A percentile compares a stretch with the other conserved stretches of the same genome.
These are phyloP conservation scores for Megacollybia marginata DNA, from an alignment of 768 basidiomycete species.

Conservation along the genomic window DNA sequence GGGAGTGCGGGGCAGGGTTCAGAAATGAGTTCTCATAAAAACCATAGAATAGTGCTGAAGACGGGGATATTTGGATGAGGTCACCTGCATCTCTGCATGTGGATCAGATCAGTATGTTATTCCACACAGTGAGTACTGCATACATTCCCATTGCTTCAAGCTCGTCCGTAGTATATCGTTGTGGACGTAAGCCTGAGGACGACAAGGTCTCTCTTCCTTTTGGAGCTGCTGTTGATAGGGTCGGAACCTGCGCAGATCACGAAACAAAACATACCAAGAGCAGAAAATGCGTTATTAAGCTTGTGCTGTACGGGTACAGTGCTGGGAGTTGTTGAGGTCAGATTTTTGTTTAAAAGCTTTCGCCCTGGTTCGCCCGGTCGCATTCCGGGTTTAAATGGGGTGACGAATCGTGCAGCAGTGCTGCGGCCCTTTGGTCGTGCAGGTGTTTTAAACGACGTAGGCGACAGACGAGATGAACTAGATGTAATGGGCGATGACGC, in stretches of 20 bases:
- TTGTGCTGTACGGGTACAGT: background rate
- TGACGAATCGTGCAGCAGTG: constrained; percentile 41
- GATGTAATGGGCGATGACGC: constrained; percentile 18
- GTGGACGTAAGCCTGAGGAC: constrained; percentile 45
- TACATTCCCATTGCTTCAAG: constrained; percentile 49
- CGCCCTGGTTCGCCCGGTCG: constrained; percentile 35
- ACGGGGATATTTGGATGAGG: constrained; percentile 47
- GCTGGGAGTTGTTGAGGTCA: background rate
- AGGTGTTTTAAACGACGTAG: constrained; percentile 11
- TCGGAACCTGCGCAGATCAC: background rate
- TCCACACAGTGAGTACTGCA: constrained; percentile 10
- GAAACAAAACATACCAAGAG: constrained; percentile 30
- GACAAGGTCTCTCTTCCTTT: constrained; percentile 35
- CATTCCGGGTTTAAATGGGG: constrained; percentile 55
- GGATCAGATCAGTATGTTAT: too few relatives aligned
- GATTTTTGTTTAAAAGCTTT: constrained; percentile 13
- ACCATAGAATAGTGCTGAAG: constrained; percentile 49
- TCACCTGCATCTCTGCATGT: constrained; percentile 39
- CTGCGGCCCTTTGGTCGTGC: constrained; percentile 8
- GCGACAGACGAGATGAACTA: constrained; percentile 4
- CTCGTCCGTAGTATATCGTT: constrained; percentile 32
- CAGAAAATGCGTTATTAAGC: constrained; percentile 23
- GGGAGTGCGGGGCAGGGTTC: constrained; percentile 24
- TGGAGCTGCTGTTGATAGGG: constrained; percentile 3
- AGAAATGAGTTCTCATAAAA: constrained; percentile 28